Evolutionary conservation across 352 stramenopile genomes (phyloP).

Genomic region (Globisporangium abappressorium): DNA sequence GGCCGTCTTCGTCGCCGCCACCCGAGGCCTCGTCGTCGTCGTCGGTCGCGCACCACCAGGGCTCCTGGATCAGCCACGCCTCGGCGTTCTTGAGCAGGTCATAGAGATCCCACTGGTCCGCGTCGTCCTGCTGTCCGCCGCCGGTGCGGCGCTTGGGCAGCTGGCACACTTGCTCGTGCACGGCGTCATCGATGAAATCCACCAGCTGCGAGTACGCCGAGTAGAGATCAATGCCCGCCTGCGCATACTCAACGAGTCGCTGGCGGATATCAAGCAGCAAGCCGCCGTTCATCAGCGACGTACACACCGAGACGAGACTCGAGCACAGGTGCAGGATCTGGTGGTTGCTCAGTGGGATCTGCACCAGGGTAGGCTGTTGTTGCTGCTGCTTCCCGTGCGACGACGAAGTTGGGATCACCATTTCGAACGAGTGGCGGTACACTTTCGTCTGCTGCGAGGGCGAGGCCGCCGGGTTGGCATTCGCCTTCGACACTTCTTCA

Average conservation of each 20-base stretch:
- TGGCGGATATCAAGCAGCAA: slow-evolving; percentile 47
- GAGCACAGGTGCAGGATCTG: slow-evolving; percentile 57
- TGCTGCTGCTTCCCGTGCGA: slow-evolving; percentile 17
- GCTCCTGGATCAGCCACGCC: slow-evolving; percentile 47
- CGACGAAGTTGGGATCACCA: slow-evolving; percentile 34
- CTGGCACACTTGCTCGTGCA: slow-evolving; percentile 39
- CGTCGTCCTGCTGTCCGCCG: slow-evolving; percentile 23
- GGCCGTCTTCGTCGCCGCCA: slow-evolving; percentile 32
- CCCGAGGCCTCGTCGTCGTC: slow-evolving; percentile 36
- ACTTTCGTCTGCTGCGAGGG: slow-evolving; percentile 19
- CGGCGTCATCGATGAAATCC: slow-evolving; percentile 42
- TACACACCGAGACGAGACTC: slow-evolving; percentile 49
- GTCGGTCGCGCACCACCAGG: slow-evolving; percentile 52
- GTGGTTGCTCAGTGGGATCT: slow-evolving; percentile 59
- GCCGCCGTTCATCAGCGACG: slow-evolving; percentile 31
- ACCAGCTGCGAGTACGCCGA: slow-evolving; percentile 46
- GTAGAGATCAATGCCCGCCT: slow-evolving; percentile 32
- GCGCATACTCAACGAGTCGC: slow-evolving; percentile 42
- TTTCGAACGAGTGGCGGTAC: slow-evolving; percentile 61
- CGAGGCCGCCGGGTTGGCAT: slow-evolving; percentile 17
- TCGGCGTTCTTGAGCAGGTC: slow-evolving; percentile 59
- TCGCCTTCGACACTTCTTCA: slow-evolving; percentile 44
- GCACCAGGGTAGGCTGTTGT: slow-evolving; percentile 28
- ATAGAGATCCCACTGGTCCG: slow-evolving; percentile 48
- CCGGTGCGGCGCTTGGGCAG: slow-evolving; percentile 29